phyloP scores from a whole-genome alignment of 495 filamentous ascomycete genomes.

The Neurospora sp. region DNA sequence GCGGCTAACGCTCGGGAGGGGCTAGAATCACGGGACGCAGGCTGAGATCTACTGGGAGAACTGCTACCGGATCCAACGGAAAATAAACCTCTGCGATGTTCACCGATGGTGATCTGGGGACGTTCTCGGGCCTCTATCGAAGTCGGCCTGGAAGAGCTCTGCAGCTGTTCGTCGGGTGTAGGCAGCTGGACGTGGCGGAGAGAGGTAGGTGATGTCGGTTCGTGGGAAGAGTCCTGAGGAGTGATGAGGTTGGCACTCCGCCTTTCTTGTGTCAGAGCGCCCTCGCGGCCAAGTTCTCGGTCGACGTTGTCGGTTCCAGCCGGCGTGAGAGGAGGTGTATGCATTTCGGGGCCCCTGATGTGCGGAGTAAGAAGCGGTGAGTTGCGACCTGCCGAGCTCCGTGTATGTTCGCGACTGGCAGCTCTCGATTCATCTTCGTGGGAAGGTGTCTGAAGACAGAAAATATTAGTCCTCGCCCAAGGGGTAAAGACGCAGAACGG shows the following conservation, averaged over 20 bases:
- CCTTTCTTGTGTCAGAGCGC: conserved; percentile 19
- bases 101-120: conserved; percentile 13
- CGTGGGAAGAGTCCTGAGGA: conserved; percentile 40
- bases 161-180: conserved; percentile 14
- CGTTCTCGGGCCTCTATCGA: conserved; percentile 33
- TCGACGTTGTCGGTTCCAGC: conserved; percentile 50
- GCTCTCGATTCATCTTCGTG: conserved; percentile 31
- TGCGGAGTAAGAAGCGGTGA: conserved; percentile 36
- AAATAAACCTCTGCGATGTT: conserved; percentile 60
- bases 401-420: conserved; percentile 25
- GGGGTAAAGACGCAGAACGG: neutral
- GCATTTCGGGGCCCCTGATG: conserved; percentile 49
- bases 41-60: conserved; percentile 52
- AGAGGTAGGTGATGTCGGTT: conserved; percentile 23
- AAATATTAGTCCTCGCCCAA: conserved; percentile 1
- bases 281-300: conserved; percentile 17
- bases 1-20: conserved; percentile 50
- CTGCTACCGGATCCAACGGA: conserved; percentile 49
- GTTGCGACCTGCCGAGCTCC: conserved; percentile 27
- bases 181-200: conserved; percentile 7
- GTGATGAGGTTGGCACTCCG: conserved; percentile 51
- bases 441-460: conserved; percentile 29
- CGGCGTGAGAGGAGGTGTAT: conserved; percentile 85
- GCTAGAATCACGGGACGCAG: conserved; percentile 54
- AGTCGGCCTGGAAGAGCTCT: conserved; percentile 24